phyloP scores from a whole-genome alignment of 345 rosid genomes.

The Syzygium aromaticum region DNA sequence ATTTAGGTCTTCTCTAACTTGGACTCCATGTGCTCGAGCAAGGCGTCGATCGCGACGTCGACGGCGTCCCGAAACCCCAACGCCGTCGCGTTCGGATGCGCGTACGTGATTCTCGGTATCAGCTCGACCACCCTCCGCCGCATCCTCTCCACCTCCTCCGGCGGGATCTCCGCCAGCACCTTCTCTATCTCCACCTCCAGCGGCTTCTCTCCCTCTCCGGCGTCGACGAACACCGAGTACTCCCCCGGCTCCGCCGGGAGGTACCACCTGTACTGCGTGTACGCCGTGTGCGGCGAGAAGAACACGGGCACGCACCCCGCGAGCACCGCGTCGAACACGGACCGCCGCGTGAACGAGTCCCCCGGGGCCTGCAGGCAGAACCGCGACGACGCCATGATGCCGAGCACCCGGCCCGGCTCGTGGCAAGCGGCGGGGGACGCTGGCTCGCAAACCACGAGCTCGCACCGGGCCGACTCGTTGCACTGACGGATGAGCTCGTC shows the following conservation, averaged over 20 bases:
- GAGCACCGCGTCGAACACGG: slow-evolving; percentile 39
- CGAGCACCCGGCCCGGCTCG: slow-evolving; percentile 19
- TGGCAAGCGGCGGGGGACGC: slow-evolving; percentile 17
- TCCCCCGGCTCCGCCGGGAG: slow-evolving; percentile 15
- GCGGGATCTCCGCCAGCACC: slow-evolving; percentile 19
- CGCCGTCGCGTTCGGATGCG: slow-evolving; percentile 35
- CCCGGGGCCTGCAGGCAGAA: slow-evolving; percentile 59
- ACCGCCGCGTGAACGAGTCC: slow-evolving; percentile 50
- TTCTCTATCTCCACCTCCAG: slow-evolving; percentile 17
- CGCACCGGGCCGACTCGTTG: slow-evolving; percentile 26
- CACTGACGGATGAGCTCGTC: slow-evolving; percentile 46
- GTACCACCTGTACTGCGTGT: slow-evolving; percentile 49
- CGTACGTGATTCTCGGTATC: slow-evolving; percentile 41
- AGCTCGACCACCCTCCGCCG: slow-evolving; percentile 17
- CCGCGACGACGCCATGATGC: slow-evolving; percentile 25
- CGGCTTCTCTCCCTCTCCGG: neutral
- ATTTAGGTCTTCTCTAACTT: neutral
- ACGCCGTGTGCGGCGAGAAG: slow-evolving; percentile 53
- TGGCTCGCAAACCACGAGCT: slow-evolving; percentile 21
- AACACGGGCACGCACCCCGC: slow-evolving; percentile 59
- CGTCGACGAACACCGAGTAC: slow-evolving; percentile 37
- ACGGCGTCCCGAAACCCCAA: slow-evolving; percentile 35
- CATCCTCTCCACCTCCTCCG: slow-evolving; percentile 19
- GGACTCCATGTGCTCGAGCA: slow-evolving; percentile 7
- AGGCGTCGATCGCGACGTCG: slow-evolving; percentile 31